A percentile compares a stretch with the other conserved stretches of the same genome.
Conservation (phyloP, 345 rosid genomes). For the Dimocarpus longan region DNA sequence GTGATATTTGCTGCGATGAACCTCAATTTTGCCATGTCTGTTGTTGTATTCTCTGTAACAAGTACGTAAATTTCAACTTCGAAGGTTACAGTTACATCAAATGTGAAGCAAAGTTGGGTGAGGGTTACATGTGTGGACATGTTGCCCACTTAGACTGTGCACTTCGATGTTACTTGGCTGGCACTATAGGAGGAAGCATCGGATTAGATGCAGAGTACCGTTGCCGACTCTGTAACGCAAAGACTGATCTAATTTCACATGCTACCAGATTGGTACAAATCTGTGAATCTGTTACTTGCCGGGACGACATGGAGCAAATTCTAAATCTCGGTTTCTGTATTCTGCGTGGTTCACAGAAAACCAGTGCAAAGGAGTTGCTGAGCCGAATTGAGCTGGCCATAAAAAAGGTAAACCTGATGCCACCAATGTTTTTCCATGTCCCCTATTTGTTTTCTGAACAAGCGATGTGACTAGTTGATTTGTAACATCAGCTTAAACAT, state of each 20-base stretch:
- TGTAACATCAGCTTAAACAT: conserved; percentile 56
- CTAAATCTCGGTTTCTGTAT: conserved; percentile 59
- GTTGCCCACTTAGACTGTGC: conserved; percentile 86
- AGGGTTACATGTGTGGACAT: conserved; percentile 67
- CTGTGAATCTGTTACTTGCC: conserved; percentile 54
- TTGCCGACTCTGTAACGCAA: conserved; percentile 82
- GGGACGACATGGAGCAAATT: conserved; percentile 56
- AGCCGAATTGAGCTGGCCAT: conserved; percentile 50
- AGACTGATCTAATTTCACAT: conserved; percentile 65
- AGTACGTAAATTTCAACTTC: conserved; percentile 45
- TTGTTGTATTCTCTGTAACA: conserved; percentile 84
- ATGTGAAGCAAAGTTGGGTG: conserved; percentile 63
- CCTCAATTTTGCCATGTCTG: conserved; percentile 75
- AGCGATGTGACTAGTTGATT: conserved; percentile 22
- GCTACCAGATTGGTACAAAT: conserved; percentile 52
- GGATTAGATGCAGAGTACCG: conserved; percentile 85
- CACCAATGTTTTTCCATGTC: neutral
- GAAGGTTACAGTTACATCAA: conserved; percentile 68
- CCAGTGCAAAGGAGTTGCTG: conserved; percentile 49
- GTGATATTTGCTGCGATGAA: conserved; percentile 84
- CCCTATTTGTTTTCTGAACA: conserved; percentile 14
- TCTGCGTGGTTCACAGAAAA: conserved; percentile 62
- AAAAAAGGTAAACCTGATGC: conserved; percentile 52
- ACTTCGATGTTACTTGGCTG: conserved; percentile 82
- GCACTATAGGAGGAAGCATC: conserved; percentile 78